These are phyloP conservation scores for Pyrenochaeta sp. DNA, from an alignment of 2,329 filamentous ascomycete genomes.

Conservation along the genomic window DNA sequence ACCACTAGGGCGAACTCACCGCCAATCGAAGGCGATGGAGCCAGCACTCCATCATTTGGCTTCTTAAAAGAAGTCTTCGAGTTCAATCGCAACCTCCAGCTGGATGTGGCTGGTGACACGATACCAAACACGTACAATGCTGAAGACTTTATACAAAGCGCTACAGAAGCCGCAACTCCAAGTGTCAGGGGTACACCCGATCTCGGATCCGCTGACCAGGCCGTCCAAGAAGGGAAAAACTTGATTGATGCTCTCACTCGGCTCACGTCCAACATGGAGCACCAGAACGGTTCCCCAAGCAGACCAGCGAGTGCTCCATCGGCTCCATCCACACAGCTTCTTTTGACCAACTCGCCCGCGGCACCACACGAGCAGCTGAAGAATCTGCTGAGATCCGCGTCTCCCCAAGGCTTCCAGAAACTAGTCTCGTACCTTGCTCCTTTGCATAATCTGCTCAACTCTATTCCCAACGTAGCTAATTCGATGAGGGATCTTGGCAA, in stretches of 20 bases:
- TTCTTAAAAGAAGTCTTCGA: slow-evolving; percentile 36
- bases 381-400: slow-evolving; percentile 37
- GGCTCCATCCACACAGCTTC: slow-evolving; percentile 26
- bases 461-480: slow-evolving; percentile 51
- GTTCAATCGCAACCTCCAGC: slow-evolving; percentile 41
- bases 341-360: slow-evolving; percentile 31
- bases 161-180: slow-evolving; percentile 58
- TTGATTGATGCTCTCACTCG: slow-evolving; percentile 39
- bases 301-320: slow-evolving; percentile 25
- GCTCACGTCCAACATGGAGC: slow-evolving; percentile 32
- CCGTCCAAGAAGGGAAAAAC: slow-evolving; percentile 45
- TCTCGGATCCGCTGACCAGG: slow-evolving; percentile 41
- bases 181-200: slow-evolving; percentile 54
- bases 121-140: slow-evolving; percentile 46
- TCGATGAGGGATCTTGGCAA: slow-evolving; percentile 68
- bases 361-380: slow-evolving; percentile 42
- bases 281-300: slow-evolving; percentile 17
- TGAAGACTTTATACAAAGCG: slow-evolving; percentile 53
- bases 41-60: slow-evolving; percentile 24
- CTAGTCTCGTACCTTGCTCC: slow-evolving; percentile 45
- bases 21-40: slow-evolving; percentile 18
- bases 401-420: slow-evolving; percentile 43
- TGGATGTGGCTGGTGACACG: slow-evolving; percentile 43
- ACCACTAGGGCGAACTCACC: slow-evolving; percentile 30
- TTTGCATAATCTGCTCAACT: slow-evolving; percentile 46